Base-by-base conservation (phyloP, 1,284 basidiomycete species). In the Ceratobasidium papillatum region DNA sequence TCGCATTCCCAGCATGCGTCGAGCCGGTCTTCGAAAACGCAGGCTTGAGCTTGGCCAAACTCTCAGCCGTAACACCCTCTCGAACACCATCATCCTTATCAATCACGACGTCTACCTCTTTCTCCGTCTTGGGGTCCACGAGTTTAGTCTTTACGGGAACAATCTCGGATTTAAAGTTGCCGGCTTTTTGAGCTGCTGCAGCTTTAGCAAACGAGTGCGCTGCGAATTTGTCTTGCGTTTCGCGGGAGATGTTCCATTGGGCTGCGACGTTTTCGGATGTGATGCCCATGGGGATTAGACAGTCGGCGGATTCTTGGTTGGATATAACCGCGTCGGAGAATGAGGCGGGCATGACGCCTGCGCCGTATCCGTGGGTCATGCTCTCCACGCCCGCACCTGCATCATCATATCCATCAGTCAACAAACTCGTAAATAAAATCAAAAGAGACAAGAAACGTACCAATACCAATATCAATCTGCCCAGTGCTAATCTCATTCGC, bases 241-340 rank as follows among this genome's bases (percentile, higher is more conserved):
- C 85, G 74, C 96, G 92, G 54, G 91, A 84, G 80, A 98, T 88
- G 78, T 86, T 85, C 84, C 87, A 96, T 77, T 94, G 87, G 56
- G 86, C 83, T 25, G 95, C 94, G 77, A 99, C 96, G 81, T 99
- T 99, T 86, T 99, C 97, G 30, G 95, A 98, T 64, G 96, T 97
- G 84, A 95, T 92, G 77, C 96, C 96, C 96, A 98, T 98, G 73
- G 97, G 97, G 77, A 97, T 87, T 25, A 97, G 86, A 83, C 96
- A 98, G 86, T 99, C 96, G 76, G 91, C 89, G 1, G 98, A 90
- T 80, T 95, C 92, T 79, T 91, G 86, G 83, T 89, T 90, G 76
- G 88, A 83, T 78, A 96, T 87, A 64, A 99, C 89, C 54, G 87
- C 87, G 41, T 97, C 93, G 11, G 95, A 96, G 84, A 90, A 92